Base-by-base conservation (phyloP, 2,329 filamentous ascomycete genomes). In the Fusarium tupiense region DNA sequence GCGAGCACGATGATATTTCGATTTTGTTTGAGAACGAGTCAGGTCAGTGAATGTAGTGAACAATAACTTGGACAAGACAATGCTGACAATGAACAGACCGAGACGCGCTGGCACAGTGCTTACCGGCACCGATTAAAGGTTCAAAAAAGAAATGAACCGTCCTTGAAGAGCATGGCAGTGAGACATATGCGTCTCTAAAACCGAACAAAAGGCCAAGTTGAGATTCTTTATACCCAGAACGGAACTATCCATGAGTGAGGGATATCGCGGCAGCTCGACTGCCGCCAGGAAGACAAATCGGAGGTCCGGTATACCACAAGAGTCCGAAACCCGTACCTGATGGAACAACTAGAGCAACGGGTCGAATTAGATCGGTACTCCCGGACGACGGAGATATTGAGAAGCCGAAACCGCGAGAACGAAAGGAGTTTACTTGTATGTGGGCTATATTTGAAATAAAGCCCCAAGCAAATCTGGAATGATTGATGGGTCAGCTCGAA, bases 1-100 rank as follows among this genome's bases (percentile, higher is more conserved):
- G 94, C 58, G 95, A 98, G 84, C 94, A 98, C 83, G 95, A 98
- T 81, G 95, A 98, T 84, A 94, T 98, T 75, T 89, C 92, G 17
- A 91, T 98, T 78, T 83, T 92, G 69, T 98, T 98, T 85, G 94
- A 97, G 73, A 91, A 88, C 52, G 92, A 94, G 80, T 86, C 88
- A 78, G 92, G 93, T 95, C 83, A 86, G 92, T 87, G 59, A 33
- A 24, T 26, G 37, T 16, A n/a, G 46, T 24, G 26, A 22, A 41
- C 12, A 43, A 38, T 37, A 10, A 29, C 19, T 40, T 16, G 40
- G 13, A 19, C 57, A 60, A 38, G 13, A 19, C 57, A 60, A 38
- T 26, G 26, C 71, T 82, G 77, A 81, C 78, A 46, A 50, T 44
- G 47, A 49, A 50, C 50, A 91, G 89, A 90, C 76, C 88, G 89